Evolutionary conservation across 306 rosid genomes (phyloP).

Genomic region (Glycine soja): DNA sequence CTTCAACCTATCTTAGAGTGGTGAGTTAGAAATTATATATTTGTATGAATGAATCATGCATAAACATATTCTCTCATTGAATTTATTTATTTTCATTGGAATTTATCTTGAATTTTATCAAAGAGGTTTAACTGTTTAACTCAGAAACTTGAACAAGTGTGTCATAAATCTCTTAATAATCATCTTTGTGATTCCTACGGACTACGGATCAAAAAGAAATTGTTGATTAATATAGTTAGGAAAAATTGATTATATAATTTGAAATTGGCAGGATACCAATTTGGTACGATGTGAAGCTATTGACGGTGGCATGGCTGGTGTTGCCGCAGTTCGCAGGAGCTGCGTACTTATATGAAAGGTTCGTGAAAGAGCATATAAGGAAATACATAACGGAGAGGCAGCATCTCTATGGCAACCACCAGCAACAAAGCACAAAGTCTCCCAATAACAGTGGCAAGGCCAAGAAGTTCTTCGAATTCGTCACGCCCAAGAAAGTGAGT

Average conservation of each 20-base stretch:
- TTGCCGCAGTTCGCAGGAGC: conserved; percentile 94
- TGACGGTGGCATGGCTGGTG: conserved; percentile 86
- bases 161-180: too few relatives aligned
- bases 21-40: conserved; percentile 36
- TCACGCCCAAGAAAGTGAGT: conserved; percentile 70
- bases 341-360: conserved; percentile 79
- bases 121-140: too few relatives aligned
- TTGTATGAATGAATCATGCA: too few relatives aligned
- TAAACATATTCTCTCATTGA: too few relatives aligned
- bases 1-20: conserved; percentile 70
- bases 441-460: conserved; percentile 44
- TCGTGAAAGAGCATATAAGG: conserved; percentile 66
- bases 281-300: conserved; percentile 86
- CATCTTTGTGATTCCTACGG: too few relatives aligned
- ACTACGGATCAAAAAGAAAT: too few relatives aligned
- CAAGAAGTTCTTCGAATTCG: conserved; percentile 65
- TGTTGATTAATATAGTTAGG: too few relatives aligned
- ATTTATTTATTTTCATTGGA: too few relatives aligned
- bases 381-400: conserved; percentile 48
- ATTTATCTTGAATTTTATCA: too few relatives aligned
- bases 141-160: too few relatives aligned
- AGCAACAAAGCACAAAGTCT: conserved; percentile 21
- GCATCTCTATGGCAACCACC: not conserved
- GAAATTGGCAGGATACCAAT: conserved; percentile 69
- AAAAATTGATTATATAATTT: too few relatives aligned